Evolutionary conservation across 768 basidiomycete genomes (phyloP).

Genomic region (Roridomyces roridus): DNA sequence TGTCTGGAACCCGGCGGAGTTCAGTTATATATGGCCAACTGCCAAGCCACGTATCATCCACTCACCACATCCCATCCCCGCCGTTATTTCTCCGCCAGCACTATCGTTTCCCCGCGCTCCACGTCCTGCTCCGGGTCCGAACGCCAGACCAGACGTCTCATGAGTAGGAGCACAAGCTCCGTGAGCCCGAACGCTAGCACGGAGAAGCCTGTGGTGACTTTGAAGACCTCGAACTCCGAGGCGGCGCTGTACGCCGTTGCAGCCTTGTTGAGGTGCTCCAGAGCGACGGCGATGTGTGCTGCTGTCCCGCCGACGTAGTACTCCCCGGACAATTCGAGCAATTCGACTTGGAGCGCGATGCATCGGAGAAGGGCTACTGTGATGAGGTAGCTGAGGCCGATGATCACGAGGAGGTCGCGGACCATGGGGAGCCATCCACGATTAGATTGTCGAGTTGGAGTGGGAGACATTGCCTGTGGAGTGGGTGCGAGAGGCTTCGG

Average conservation of each 20-base stretch:
- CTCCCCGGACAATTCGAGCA: background rate
- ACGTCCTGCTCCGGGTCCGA: background rate
- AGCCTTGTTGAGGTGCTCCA: too few relatives aligned
- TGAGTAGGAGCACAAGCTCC: slow-evolving; percentile 3
- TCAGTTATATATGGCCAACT: background rate
- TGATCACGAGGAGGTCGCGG: slow-evolving; percentile 5
- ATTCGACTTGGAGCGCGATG: slow-evolving; percentile 2
- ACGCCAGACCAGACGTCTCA: background rate
- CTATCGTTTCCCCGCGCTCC: background rate
- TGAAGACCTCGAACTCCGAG: background rate
- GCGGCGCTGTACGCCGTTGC: background rate
- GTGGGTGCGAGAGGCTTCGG: too few relatives aligned
- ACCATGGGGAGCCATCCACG: background rate
- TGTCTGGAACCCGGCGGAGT: background rate
- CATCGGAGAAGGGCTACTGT: slow-evolving; percentile 14
- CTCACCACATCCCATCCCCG: slow-evolving; percentile 1
- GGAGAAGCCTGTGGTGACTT: slow-evolving; percentile 10
- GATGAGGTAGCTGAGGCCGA: slow-evolving; percentile 17
- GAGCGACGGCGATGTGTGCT: background rate
- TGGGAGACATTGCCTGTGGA: too few relatives aligned
- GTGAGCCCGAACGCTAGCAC: slow-evolving; percentile 1
- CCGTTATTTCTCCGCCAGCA: slow-evolving; percentile 1
- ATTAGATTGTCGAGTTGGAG: too few relatives aligned
- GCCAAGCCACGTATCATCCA: background rate
- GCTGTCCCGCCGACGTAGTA: background rate